Percentiles rank a stretch among this genome's conserved stretches.
Evolutionary conservation across 2,329 filamentous ascomycete genomes (phyloP).

Genomic region (Tolypocladium paradoxum): DNA sequence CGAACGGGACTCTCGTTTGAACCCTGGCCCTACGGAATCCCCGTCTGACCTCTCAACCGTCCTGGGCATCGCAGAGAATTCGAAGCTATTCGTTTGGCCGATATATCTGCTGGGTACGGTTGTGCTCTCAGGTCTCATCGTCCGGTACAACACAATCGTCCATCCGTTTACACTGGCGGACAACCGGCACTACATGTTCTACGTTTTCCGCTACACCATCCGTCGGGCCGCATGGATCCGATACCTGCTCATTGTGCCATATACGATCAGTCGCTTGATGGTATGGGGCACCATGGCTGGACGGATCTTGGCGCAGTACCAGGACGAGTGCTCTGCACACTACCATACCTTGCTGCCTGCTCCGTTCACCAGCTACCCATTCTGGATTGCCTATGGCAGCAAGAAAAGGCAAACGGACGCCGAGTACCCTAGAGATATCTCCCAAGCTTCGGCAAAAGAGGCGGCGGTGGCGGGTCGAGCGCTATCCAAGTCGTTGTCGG

Average conservation of each 20-base stretch:
- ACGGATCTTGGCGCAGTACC: constrained; percentile 5
- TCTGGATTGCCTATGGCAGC: constrained; percentile 7
- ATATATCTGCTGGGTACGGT: constrained; percentile 25
- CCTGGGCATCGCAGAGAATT: constrained; percentile 1
- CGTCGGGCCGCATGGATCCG: constrained; percentile 51
- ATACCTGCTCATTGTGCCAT: constrained; percentile 58
- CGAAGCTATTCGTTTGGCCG: constrained; percentile 22
- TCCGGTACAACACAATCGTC: constrained; percentile 81
- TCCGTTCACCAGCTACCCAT: constrained; percentile 18
- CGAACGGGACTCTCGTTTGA: no score
- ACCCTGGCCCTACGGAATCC: background rate
- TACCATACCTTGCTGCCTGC: background rate
- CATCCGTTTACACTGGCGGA: constrained; percentile 95
- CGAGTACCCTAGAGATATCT: background rate
- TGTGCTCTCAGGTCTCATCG: constrained; percentile 30
- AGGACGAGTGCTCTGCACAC: background rate
- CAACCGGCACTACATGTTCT: constrained; percentile 96
- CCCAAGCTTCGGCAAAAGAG: background rate
- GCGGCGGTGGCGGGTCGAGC: constrained; percentile 1
- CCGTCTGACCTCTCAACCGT: background rate
- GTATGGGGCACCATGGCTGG: constrained; percentile 53
- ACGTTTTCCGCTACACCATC: constrained; percentile 80
- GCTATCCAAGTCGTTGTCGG: constrained; percentile 8
- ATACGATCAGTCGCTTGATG: constrained; percentile 59
- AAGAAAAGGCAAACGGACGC: constrained; percentile 5